Conservation (phyloP, 345 rosid genomes). For the Isatis tinctoria region DNA sequence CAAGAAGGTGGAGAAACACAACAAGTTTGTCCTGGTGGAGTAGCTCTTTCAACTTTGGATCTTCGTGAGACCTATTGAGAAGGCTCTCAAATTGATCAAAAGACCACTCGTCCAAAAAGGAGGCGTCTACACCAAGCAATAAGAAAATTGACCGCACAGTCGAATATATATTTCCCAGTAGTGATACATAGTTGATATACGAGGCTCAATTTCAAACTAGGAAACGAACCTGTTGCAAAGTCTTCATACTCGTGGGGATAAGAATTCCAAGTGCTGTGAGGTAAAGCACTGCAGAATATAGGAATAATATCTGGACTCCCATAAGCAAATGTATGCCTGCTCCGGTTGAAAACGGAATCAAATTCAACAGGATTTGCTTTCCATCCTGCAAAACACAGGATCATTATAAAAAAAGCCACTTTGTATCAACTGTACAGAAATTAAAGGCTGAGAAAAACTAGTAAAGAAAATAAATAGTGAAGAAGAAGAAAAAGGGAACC, state of each 20-base stretch:
- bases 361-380: constrained; percentile 98
- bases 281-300: constrained; percentile 80
- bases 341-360: constrained; percentile 88
- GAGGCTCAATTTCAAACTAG: not conserved
- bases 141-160: no score
- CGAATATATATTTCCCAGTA: no score
- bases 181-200: not conserved
- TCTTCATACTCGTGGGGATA: constrained; percentile 94
- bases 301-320: constrained; percentile 98
- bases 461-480: not conserved
- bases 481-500: constrained; percentile 33
- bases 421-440: not conserved
- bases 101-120: constrained; percentile 99
- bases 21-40: constrained; percentile 85
- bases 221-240: constrained; percentile 79
- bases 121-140: constrained; percentile 72
- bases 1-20: constrained; percentile 89
- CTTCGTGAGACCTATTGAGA: constrained; percentile 69
- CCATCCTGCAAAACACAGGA: constrained; percentile 61
- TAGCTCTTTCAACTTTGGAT: constrained; percentile 64
- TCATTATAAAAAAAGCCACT: not conserved
- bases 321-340: constrained; percentile 71
- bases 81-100: constrained; percentile 93
- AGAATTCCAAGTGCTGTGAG: constrained; percentile 81
- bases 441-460: not conserved